Conservation (phyloP, 768 basidiomycete species). For the Boletus fagicola region DNA sequence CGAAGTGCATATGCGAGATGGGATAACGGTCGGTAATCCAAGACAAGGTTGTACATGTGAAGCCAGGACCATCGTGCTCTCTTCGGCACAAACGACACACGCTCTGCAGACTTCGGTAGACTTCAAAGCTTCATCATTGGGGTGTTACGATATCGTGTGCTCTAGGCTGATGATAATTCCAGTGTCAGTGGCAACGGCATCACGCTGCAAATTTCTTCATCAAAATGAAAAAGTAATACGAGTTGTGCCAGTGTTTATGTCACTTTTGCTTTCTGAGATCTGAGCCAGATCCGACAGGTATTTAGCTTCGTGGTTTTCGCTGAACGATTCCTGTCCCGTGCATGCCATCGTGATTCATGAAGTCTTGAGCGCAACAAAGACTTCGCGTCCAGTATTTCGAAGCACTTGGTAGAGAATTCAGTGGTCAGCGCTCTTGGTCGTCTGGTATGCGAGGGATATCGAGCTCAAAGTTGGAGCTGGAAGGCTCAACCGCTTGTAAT, state of each 20-base stretch:
- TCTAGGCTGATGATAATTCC: background rate
- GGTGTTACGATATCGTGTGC: conserved; percentile 41
- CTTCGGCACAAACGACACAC: no score
- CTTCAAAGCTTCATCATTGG: no score
- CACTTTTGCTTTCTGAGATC: background rate
- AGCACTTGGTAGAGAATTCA: no score
- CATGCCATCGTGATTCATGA: background rate
- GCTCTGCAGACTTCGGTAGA: no score
- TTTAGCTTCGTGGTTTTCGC: background rate
- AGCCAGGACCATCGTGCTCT: no score
- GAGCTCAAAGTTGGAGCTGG: background rate
- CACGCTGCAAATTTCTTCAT: background rate
- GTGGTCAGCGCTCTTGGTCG: background rate
- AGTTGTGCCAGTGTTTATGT: background rate
- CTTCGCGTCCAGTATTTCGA: no score
- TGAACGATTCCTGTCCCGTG: background rate
- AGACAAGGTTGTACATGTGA: no score
- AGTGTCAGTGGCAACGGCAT: background rate
- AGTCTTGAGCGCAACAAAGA: background rate
- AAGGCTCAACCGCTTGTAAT: no score
- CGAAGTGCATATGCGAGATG: no score
- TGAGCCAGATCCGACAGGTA: background rate
- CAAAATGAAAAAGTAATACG: background rate
- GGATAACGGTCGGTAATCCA: no score
- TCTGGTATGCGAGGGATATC: background rate